Evolutionary conservation across 106 monocot genomes (phyloP).

Genomic region (Narthecium ossifragum): DNA sequence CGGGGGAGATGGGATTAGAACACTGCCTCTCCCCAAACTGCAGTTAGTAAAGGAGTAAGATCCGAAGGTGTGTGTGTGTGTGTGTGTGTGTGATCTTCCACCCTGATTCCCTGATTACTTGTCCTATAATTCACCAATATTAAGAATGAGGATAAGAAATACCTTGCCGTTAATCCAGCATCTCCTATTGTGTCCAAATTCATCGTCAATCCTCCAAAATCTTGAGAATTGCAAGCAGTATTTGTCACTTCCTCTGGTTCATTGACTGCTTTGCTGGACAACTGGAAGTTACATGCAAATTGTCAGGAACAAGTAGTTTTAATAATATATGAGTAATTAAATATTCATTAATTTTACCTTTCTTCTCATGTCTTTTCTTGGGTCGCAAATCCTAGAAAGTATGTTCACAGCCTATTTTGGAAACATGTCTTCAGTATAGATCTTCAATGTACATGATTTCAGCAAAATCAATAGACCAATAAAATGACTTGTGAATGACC

Average conservation of each 20-base stretch:
- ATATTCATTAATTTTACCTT: slow-evolving; percentile 53
- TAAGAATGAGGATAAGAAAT: not conserved
- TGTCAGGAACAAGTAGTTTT: not conserved
- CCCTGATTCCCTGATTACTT: no score
- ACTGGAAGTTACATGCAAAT: slow-evolving; percentile 22
- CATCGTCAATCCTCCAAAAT: slow-evolving; percentile 3
- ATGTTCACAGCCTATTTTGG: slow-evolving; percentile 54
- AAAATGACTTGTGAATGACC: no score
- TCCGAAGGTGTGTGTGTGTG: no score
- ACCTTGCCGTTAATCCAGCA: slow-evolving; percentile 27
- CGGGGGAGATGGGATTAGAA: no score
- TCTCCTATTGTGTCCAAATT: slow-evolving; percentile 4
- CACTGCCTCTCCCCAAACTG: no score
- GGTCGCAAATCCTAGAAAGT: slow-evolving; percentile 49
- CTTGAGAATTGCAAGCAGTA: slow-evolving; percentile 9
- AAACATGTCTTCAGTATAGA: no score
- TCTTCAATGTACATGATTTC: no score
- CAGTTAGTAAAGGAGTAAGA: no score
- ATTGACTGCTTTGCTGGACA: slow-evolving; percentile 21
- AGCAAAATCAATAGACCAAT: no score
- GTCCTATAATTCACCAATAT: no score
- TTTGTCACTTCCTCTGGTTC: slow-evolving; percentile 10
- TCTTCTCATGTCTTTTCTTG: slow-evolving; percentile 28
- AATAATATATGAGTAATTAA: not conserved
- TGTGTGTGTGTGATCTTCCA: no score